Evolutionary conservation across 768 basidiomycete species (phyloP).

Genomic region (Tricholoma hemisulphureum): DNA sequence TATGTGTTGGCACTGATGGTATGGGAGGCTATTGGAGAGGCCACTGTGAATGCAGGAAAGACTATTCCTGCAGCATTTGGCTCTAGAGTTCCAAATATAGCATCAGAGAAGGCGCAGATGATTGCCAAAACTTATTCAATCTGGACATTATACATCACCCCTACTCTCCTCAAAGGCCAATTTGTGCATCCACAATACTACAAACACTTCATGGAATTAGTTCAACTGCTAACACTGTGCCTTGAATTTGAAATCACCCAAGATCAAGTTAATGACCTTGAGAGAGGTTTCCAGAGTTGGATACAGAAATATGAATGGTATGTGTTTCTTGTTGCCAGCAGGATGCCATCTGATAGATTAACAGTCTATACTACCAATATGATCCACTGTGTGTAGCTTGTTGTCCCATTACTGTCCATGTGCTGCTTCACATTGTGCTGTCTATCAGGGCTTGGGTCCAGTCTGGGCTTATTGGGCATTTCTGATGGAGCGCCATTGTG

Average conservation of each 20-base stretch:
- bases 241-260: constrained; percentile 28
- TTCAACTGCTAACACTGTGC: constrained; percentile 6
- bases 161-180: not conserved
- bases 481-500: constrained; percentile 38
- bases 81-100: not conserved
- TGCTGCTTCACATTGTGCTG: not conserved
- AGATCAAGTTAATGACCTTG: too few species aligned
- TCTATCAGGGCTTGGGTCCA: too few species aligned
- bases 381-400: constrained; percentile 30
- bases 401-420: not conserved
- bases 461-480: too few species aligned
- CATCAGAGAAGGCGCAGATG: not conserved
- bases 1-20: too few species aligned
- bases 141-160: too few species aligned
- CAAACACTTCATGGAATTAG: constrained; percentile 9
- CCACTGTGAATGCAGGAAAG: too few species aligned
- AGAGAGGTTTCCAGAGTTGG: constrained; percentile 37
- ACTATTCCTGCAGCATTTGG: too few species aligned
- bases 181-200: constrained; percentile 31
- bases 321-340: constrained; percentile 8
- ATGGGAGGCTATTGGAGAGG: too few species aligned
- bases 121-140: not conserved
- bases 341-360: not conserved
- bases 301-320: constrained; percentile 39
- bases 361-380: constrained; percentile 33